Conservation (phyloP, 352 stramenopile species). For the Pythium sp. region DNA sequence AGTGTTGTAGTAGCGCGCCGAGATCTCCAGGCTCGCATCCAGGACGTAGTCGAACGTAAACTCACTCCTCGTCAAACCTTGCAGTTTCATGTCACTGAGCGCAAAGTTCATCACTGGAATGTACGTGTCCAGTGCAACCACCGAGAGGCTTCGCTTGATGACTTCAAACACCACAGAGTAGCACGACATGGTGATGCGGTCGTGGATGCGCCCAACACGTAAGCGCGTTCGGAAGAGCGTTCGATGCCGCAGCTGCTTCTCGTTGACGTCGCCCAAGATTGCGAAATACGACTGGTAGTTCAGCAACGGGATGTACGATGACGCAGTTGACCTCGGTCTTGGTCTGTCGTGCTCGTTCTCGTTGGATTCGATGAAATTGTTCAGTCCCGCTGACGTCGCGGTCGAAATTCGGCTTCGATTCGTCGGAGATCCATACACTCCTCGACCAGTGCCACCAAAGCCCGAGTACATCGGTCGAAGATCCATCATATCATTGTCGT, state of each 20-base stretch:
- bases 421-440: conserved; percentile 39
- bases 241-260: conserved; percentile 36
- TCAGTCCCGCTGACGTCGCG: conserved; percentile 54
- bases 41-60: conserved; percentile 60
- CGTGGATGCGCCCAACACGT: conserved; percentile 70
- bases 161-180: conserved; percentile 87
- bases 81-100: conserved; percentile 79
- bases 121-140: conserved; percentile 86
- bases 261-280: conserved; percentile 41
- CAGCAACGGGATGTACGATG: conserved; percentile 53
- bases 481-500: conserved; percentile 50
- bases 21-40: conserved; percentile 79
- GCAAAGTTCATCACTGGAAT: conserved; percentile 90
- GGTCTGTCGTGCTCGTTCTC: conserved; percentile 29
- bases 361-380: conserved; percentile 22
- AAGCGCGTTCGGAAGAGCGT: conserved; percentile 66
- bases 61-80: conserved; percentile 66
- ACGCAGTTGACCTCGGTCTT: conserved; percentile 41
- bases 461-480: conserved; percentile 65
- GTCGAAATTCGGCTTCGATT: conserved; percentile 68
- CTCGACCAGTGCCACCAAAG: conserved; percentile 30
- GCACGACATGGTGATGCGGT: conserved; percentile 63
- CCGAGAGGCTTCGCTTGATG: conserved; percentile 86
- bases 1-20: conserved; percentile 87
- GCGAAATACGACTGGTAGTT: conserved; percentile 75